Evolutionary conservation across 192 early-diverging fungal genomes (phyloP).

Genomic region (Powellomyces hirtus): DNA sequence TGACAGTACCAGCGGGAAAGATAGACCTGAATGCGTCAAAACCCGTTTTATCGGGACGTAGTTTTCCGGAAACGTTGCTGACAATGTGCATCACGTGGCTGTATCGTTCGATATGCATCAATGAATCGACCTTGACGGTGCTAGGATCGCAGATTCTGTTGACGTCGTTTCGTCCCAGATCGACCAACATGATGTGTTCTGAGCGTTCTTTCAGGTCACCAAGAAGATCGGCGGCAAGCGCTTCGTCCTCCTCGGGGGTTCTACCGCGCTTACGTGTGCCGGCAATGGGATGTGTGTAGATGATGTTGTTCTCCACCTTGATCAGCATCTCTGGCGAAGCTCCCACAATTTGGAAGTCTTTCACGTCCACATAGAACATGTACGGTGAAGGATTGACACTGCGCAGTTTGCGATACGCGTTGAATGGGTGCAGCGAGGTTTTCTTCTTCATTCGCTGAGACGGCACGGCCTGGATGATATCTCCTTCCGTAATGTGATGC

Average conservation of each 20-base stretch:
- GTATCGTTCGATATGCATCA: constrained; percentile 97
- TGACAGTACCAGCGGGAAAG: constrained; percentile 97
- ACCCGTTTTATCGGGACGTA: constrained; percentile 84
- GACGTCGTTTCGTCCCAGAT: constrained; percentile 97
- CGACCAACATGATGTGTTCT: constrained; percentile 99
- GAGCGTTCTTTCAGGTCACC: constrained; percentile 93
- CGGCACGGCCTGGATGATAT: constrained; percentile 98
- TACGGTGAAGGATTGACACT: constrained; percentile 98
- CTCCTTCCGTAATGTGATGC: constrained; percentile 89
- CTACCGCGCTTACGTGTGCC: constrained; percentile 92
- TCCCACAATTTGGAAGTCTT: constrained; percentile 92
- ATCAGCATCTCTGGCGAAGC: constrained; percentile 98
- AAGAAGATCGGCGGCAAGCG: constrained; percentile 83
- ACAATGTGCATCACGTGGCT: constrained; percentile 99
- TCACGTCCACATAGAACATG: constrained; percentile 98
- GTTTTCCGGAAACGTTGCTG: constrained; percentile 86
- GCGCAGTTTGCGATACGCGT: constrained; percentile 93
- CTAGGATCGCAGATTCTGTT: constrained; percentile 94
- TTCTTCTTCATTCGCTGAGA: constrained; percentile 84
- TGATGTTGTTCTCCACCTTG: constrained; percentile 81
- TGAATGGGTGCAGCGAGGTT: constrained; percentile 94
- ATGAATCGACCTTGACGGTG: constrained; percentile 89
- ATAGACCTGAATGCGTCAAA: constrained; percentile 97
- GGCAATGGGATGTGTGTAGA: constrained; percentile 95
- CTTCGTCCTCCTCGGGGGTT: constrained; percentile 84